Conservation (phyloP, 2,329 filamentous ascomycete genomes). For the Neurospora sp. region DNA sequence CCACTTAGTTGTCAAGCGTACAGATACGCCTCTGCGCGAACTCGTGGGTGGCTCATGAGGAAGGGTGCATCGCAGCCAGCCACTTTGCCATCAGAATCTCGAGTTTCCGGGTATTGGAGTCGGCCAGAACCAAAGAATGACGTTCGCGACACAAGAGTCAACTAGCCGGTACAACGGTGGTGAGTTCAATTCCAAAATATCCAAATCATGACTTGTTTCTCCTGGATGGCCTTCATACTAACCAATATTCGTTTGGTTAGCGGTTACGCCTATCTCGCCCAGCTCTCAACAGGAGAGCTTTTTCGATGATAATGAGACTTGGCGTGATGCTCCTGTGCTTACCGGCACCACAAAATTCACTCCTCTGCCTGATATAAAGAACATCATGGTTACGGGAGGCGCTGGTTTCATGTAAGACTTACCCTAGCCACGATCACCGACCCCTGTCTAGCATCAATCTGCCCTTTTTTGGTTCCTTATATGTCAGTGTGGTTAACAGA, state of each 20-base stretch:
- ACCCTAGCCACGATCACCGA: neutral
- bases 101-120: neutral
- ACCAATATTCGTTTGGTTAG: neutral
- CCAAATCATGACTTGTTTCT: neutral
- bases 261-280: neutral
- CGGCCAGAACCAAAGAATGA: neutral
- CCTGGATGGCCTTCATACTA: neutral
- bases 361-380: conserved; percentile 58
- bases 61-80: neutral
- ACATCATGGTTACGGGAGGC: conserved; percentile 76
- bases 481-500: conserved; percentile 2
- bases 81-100: neutral
- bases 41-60: neutral
- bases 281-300: conserved; percentile 24
- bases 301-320: conserved; percentile 52
- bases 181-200: neutral
- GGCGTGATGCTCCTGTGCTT: conserved; percentile 62
- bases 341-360: conserved; percentile 61
- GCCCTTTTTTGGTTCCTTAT: neutral
- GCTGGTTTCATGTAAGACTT: conserved; percentile 71
- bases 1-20: neutral
- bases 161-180: neutral
- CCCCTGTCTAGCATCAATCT: neutral
- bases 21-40: neutral
- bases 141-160: neutral